Base-by-base conservation (phyloP, 805 yeast genomes). In the Komagataella pseudopastoris region DNA sequence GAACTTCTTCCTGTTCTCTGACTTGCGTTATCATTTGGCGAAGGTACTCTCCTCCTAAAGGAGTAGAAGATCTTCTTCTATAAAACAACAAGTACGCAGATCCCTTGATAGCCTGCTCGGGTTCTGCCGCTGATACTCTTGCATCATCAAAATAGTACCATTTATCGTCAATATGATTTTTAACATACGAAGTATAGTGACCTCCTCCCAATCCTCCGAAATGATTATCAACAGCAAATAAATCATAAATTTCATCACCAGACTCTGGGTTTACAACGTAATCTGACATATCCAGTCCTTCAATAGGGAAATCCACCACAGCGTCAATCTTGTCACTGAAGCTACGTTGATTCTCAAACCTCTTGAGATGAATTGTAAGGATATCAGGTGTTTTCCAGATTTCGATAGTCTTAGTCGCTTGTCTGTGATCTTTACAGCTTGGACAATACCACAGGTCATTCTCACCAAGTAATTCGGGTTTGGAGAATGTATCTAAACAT, bases 161-260 rank as follows among this genome's bases (percentile, higher is more conserved):
- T 53, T 79, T 72, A 18, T 69, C 69, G 60, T 87, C 95, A 46
- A 79, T 72, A 63, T 80, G 83, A 60, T 90, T 90, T 63, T 83
- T 85, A 0, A 78, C 96, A 60, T 81, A 84, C 0, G 98, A 86
- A 1, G 99, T 93, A 65, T 93, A 91, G 69, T 93, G 98, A 1
- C 99, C 98, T 4, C 98, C 98, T 0, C 98, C 97, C 17, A 91
- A 71, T 0, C 97, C 96, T 50, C 98, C 99, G 63, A 75, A 89
- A 62, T 93, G 99, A 63, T 91, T 93, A 63, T 90, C 98, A 20
- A 93, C 96, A 0, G 93, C 98, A 59, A 87, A 74, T 55, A 93
- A 70, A 62, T 93, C 98, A 65, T 91, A 91, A n/a, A 65, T 58
- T 3, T 59, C 60, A 48, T 64, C 67, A 47, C 59, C 69, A 12